phyloP scores from a whole-genome alignment of 345 rosid species.

The Aquilaria sinensis region DNA sequence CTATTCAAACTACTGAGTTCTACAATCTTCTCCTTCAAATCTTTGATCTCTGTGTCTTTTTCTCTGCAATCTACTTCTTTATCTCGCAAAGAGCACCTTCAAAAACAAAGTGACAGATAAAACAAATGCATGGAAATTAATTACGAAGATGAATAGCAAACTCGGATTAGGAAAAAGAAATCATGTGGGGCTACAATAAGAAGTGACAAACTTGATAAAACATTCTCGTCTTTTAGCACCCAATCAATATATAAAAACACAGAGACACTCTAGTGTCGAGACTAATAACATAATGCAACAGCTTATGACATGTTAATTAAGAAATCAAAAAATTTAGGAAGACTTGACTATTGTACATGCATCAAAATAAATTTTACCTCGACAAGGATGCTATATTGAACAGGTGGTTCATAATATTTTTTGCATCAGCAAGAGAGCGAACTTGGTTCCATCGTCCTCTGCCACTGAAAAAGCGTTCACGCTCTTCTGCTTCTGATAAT shows the following conservation, averaged over 20 bases:
- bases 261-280: too few species aligned
- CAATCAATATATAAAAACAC: too few species aligned
- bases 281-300: not conserved
- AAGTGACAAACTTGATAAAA: too few species aligned
- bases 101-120: slow-evolving; percentile 9
- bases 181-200: too few species aligned
- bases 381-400: slow-evolving; percentile 85
- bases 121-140: slow-evolving; percentile 1
- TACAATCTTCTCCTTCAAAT: slow-evolving; percentile 65
- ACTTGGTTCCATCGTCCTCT: slow-evolving; percentile 98
- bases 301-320: not conserved
- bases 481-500: slow-evolving; percentile 94
- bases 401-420: slow-evolving; percentile 73
- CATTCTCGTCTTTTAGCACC: too few species aligned
- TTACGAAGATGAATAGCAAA: not conserved
- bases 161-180: too few species aligned
- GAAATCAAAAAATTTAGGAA: not conserved
- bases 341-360: not conserved
- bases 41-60: slow-evolving; percentile 57
- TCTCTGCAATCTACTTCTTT: slow-evolving; percentile 81
- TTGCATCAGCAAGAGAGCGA: slow-evolving; percentile 82
- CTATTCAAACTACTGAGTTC: slow-evolving; percentile 48
- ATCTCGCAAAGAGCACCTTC: slow-evolving; percentile 75
- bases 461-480: slow-evolving; percentile 82
- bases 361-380: slow-evolving; percentile 38